Percentiles rank a stretch among this genome's conserved stretches.
Conservation (phyloP, 2,329 filamentous ascomycete genomes). For the Diaporthe eres region DNA sequence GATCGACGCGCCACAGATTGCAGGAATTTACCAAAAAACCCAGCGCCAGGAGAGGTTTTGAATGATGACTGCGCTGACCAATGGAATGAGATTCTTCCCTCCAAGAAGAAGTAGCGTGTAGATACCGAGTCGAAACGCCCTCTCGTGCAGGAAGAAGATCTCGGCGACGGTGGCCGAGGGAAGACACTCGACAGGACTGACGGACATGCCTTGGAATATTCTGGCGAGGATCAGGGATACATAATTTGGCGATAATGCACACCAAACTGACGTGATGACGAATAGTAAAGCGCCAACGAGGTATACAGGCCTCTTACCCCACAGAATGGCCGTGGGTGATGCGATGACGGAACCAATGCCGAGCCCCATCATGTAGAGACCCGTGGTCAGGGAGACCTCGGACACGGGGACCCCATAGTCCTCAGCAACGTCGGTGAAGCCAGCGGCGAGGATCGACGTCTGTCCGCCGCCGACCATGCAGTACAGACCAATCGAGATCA, state of each 20-base stretch:
- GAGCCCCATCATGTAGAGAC: slow-evolving; percentile 93
- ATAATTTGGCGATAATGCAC: slow-evolving; percentile 86
- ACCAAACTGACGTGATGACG: slow-evolving; percentile 84
- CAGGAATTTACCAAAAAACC: slow-evolving; percentile 80
- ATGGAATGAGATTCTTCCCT: slow-evolving; percentile 90
- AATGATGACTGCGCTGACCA: slow-evolving; percentile 90
- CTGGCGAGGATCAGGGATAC: slow-evolving; percentile 83
- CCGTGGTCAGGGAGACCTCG: slow-evolving; percentile 87
- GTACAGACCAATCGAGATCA: slow-evolving; percentile 89
- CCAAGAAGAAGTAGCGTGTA: slow-evolving; percentile 91
- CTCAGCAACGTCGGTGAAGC: slow-evolving; percentile 84
- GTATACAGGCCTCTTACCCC: slow-evolving; percentile 92
- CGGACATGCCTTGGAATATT: slow-evolving; percentile 88
- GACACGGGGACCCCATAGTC: slow-evolving; percentile 76
- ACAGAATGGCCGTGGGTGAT: slow-evolving; percentile 92
- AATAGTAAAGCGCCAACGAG: slow-evolving; percentile 84
- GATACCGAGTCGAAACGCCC: slow-evolving; percentile 89
- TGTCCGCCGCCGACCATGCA: slow-evolving; percentile 95
- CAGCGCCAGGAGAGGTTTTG: slow-evolving; percentile 85
- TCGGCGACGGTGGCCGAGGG: slow-evolving; percentile 95
- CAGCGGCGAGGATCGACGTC: slow-evolving; percentile 90
- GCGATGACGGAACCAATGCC: slow-evolving; percentile 87
- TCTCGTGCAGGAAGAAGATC: slow-evolving; percentile 94
- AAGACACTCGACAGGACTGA: slow-evolving; percentile 92
- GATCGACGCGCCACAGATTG: no score